Percentiles rank a stretch among this genome's conserved stretches.
Evolutionary conservation across 2,329 filamentous ascomycete genomes (phyloP).

Genomic region (Lachnellula cervina): DNA sequence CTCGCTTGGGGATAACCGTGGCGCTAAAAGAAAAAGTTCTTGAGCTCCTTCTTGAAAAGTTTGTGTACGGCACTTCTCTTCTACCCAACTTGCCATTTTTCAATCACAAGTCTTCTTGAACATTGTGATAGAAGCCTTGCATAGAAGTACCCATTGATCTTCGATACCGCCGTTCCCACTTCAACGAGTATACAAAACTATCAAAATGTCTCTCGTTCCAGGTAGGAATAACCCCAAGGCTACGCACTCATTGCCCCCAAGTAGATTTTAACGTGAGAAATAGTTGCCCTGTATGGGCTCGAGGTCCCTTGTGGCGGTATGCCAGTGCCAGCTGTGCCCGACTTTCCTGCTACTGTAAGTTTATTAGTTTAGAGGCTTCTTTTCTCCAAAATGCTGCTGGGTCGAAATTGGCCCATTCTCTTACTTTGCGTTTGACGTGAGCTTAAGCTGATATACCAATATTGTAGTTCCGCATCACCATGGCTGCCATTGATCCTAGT

Average conservation of each 20-base stretch:
- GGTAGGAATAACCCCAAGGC: constrained; percentile 17
- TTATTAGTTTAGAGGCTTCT: neutral
- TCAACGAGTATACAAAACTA: neutral
- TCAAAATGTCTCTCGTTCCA: constrained; percentile 52
- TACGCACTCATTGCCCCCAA: neutral
- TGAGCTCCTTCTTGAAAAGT: neutral
- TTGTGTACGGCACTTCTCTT: neutral
- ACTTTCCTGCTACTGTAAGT: constrained; percentile 81
- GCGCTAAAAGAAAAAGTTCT: neutral
- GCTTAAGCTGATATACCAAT: constrained; percentile 11
- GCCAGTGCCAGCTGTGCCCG: constrained; percentile 71
- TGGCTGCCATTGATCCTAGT: constrained; percentile 94
- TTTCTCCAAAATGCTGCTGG: neutral
- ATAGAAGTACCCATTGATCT: neutral
- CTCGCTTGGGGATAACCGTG: neutral
- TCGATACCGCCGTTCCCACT: neutral
- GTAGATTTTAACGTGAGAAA: constrained; percentile 32
- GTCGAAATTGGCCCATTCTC: neutral
- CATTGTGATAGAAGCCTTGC: neutral
- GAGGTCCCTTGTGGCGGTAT: constrained; percentile 82
- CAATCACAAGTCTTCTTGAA: neutral
- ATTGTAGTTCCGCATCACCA: constrained; percentile 86
- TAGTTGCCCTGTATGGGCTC: constrained; percentile 83
- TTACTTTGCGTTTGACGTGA: neutral
- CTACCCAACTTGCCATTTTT: no score